phyloP scores from a whole-genome alignment of 2,329 filamentous ascomycete species.

The Paracoccidioides brasiliensis region DNA sequence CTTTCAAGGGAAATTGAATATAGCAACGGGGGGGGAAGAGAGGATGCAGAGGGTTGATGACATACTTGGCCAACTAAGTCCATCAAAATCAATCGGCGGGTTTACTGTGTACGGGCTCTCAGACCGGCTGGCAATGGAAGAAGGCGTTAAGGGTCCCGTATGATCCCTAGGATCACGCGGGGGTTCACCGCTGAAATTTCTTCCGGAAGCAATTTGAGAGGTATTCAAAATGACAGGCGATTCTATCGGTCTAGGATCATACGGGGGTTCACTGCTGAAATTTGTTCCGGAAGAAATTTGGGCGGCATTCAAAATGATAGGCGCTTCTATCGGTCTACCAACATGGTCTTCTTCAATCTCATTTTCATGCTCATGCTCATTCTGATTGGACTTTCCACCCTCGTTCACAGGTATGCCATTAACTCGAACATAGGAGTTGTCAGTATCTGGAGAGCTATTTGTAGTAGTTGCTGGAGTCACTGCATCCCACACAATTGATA shows the following conservation, averaged over 20 bases:
- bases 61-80: slow-evolving; percentile 40
- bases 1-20: background rate
- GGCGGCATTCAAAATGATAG: too few species aligned
- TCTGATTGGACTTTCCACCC: too few species aligned
- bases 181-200: slow-evolving; percentile 35
- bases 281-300: too few species aligned
- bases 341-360: too few species aligned
- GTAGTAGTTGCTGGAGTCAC: background rate
- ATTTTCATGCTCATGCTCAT: too few species aligned
- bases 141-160: slow-evolving; percentile 37
- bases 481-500: background rate
- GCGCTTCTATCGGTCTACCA: too few species aligned
- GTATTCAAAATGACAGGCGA: background rate
- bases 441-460: too few species aligned
- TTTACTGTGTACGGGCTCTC: slow-evolving; percentile 38
- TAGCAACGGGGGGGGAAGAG: background rate
- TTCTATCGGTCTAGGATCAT: too few species aligned
- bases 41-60: slow-evolving; percentile 7
- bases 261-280: too few species aligned
- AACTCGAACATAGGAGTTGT: too few species aligned
- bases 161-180: slow-evolving; percentile 42
- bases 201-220: background rate
- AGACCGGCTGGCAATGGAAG: slow-evolving; percentile 38
- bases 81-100: slow-evolving; percentile 40
- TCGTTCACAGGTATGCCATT: too few species aligned